A percentile compares a stretch with the other conserved stretches of the same genome.
Evolutionary conservation across 768 basidiomycete genomes (phyloP).

Genomic region (Lactarius sanguifluus): DNA sequence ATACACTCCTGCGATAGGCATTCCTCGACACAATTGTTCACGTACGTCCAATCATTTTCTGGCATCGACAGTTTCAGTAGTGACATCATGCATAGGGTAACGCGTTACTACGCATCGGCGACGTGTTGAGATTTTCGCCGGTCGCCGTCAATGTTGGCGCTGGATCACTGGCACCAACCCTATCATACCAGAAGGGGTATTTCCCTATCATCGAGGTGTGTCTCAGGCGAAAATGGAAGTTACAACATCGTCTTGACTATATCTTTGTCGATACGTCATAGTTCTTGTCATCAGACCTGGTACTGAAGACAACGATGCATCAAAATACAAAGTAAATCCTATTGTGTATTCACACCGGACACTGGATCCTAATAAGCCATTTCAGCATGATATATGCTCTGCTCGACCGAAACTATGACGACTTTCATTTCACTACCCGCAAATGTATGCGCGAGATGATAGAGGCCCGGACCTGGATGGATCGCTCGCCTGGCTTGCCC

Average conservation of each 20-base stretch:
- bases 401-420: constrained; percentile 35
- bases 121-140: constrained; percentile 33
- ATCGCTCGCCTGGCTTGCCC: constrained; percentile 24
- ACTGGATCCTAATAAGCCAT: not conserved
- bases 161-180: not conserved
- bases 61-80: not conserved
- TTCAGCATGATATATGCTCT: constrained; percentile 32
- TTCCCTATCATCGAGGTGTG: constrained; percentile 37
- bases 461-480: constrained; percentile 31
- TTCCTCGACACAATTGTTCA: constrained; percentile 33
- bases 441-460: constrained; percentile 33
- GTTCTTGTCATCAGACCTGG: constrained; percentile 37
- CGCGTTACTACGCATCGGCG: constrained; percentile 35
- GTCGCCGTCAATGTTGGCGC: constrained; percentile 30
- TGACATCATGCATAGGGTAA: constrained; percentile 30
- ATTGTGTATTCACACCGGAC: not conserved
- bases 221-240: not conserved
- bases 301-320: constrained; percentile 36
- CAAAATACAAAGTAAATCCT: constrained; percentile 36
- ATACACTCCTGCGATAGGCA: constrained; percentile 25
- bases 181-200: constrained; percentile 39
- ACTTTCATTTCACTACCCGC: constrained; percentile 28
- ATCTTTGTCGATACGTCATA: constrained; percentile 16
- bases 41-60: constrained; percentile 24
- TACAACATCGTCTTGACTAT: not conserved